Base-by-base conservation (phyloP, 306 rosid genomes). In the Trifolium dubium region DNA sequence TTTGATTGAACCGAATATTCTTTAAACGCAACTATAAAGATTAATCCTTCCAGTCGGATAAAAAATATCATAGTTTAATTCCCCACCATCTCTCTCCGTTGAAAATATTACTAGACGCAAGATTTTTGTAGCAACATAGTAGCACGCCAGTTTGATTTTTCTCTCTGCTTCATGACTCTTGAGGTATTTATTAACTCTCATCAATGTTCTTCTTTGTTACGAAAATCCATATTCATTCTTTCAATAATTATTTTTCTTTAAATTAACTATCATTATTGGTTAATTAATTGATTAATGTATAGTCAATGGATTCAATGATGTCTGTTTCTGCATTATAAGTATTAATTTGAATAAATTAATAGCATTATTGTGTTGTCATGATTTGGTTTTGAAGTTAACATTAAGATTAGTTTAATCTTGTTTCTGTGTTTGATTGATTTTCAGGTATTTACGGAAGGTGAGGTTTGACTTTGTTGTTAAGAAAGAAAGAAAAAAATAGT, bases 361-460 rank as follows among this genome's bases (percentile, higher is more conserved):
- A 29, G 3, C 40, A 59, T 40, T 65, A 31, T 75, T 11, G 35
- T 41, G 19, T 15, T 62, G n/a, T 64, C 62, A 37, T 64, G 46
- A 28, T 43, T 46, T 73, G 23, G 44, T 74, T 81, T 81, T 44
- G 19, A 76, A 64, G 72, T 60, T 34, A 65, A 37, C 15, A 30
- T 64, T 72, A 15, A 2, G 77, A 69, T 72, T 84, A 34, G 78
- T 88, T 84, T 81, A 83, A 76, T 79, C 67, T 64, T 73, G 73
- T 79, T 44, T 85, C 19, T 83, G 64, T 80, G 84, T 82, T 78
- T 86, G 89, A 82, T 78, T 86, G 89, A 82, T 83, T 89, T 87
- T 77, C 92, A 86, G 92, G 85, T 87, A 72, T 77, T 82, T 81
- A 84, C 90, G 88, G 83, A 88, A 84, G 88, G 87, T 72, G 92